These are phyloP conservation scores for Ascochyta pisi DNA, from an alignment of 2,329 filamentous ascomycete species.

Conservation along the genomic window DNA sequence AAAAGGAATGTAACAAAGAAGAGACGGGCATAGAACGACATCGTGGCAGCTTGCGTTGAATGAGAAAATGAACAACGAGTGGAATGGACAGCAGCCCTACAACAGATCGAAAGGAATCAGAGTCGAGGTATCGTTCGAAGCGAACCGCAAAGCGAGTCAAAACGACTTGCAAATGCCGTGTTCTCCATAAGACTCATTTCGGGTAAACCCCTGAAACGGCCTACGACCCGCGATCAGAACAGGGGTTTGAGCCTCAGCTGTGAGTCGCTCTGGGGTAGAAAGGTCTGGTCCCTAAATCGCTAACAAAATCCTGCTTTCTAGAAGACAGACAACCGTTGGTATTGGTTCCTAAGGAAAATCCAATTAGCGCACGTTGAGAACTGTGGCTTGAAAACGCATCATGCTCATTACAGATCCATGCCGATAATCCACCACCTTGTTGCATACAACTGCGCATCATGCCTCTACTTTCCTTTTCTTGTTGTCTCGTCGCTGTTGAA, in stretches of 20 bases:
- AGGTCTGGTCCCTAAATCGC: conserved; percentile 24
- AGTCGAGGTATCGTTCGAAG: conserved; percentile 26
- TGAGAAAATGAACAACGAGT: conserved; percentile 11
- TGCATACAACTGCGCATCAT: conserved; percentile 12
- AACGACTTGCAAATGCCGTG: conserved; percentile 28
- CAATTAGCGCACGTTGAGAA: conserved; percentile 35
- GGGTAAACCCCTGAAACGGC: conserved; percentile 42
- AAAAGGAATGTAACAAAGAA: conserved; percentile 41
- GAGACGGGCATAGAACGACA: conserved; percentile 45
- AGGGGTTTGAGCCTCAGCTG: conserved; percentile 29
- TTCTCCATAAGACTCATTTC: conserved; percentile 41
- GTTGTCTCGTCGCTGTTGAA: conserved; percentile 18
- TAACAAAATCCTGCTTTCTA: conserved; percentile 36
- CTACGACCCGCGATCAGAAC: conserved; percentile 26
- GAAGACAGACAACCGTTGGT: conserved; percentile 12
- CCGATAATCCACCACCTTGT: conserved; percentile 24
- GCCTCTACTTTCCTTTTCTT: conserved; percentile 24
- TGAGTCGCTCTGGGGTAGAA: conserved; percentile 23
- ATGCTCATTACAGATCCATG: conserved; percentile 36
- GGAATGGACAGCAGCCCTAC: conserved; percentile 2
- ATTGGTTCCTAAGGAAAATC: conserved; percentile 28
- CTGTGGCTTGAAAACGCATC: conserved; percentile 15
- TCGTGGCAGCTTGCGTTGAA: conserved; percentile 32
- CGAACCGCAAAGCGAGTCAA: conserved; percentile 18
- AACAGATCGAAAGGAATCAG: conserved; percentile 12